A percentile compares a stretch with the other conserved stretches of the same genome.
phyloP scores from a whole-genome alignment of 2,329 filamentous ascomycete genomes.

The Apiospora kogelbergensis region DNA sequence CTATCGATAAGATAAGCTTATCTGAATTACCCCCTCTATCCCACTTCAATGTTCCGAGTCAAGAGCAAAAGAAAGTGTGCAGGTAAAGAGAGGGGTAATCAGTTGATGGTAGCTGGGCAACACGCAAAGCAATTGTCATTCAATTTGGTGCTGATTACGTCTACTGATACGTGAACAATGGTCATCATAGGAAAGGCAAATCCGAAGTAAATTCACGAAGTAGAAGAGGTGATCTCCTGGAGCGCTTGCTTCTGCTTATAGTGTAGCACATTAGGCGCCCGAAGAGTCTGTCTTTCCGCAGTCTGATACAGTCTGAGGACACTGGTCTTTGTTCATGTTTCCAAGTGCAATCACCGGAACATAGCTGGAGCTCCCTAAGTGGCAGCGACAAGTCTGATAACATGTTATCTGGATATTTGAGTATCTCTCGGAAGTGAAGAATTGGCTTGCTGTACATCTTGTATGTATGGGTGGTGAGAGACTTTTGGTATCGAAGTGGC shows the following conservation, averaged over 20 bases:
- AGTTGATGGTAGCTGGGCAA: not conserved
- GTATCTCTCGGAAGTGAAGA: not conserved
- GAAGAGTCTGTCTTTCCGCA: not conserved
- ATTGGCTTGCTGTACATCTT: not conserved
- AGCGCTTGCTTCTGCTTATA: not conserved
- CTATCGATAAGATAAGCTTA: conserved; percentile 3
- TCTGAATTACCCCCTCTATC: not conserved
- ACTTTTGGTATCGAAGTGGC: not conserved
- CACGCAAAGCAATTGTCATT: not conserved
- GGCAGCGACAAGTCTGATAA: no score
- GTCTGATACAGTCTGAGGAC: not conserved
- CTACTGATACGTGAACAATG: not conserved
- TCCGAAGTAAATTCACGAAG: not conserved
- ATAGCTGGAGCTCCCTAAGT: no score
- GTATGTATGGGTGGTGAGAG: not conserved
- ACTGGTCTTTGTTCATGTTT: not conserved
- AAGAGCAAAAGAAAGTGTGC: not conserved
- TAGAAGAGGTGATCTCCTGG: not conserved
- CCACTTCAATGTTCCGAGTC: not conserved
- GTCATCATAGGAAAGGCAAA: not conserved
- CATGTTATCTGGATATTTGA: not conserved
- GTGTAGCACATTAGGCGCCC: not conserved
- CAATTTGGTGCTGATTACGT: not conserved
- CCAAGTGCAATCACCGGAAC: not conserved
- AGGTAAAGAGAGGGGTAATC: conserved; percentile 5